Evolutionary conservation across 1,139 yeast species (phyloP), one percentile per base, ranked within the genome.

Genomic region (Yamadazyma membranifaciens): DNA sequence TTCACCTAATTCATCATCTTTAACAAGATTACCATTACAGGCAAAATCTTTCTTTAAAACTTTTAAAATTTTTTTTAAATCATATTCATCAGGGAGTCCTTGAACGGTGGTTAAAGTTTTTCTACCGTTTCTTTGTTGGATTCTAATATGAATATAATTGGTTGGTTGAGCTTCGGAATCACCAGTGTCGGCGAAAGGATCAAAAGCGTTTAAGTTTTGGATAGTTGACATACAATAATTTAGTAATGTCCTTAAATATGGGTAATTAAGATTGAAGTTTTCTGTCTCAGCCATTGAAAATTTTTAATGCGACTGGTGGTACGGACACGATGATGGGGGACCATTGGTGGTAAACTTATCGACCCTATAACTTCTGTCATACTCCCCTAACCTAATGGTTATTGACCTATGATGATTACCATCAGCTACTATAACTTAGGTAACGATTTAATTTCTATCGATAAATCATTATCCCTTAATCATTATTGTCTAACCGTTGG

Each of bases 111-210:
- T 92, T 67, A 92, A 81, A 52, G 98, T 92, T 75, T 92, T 92
- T 75, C 98, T 91, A 67, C 98, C 98, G 78, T 92, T 92, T 80
- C 98, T 94, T 76, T 92, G 98, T 74, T 92, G 98, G 66, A 94
- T 91, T 80, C 98, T 95, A 66, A 92, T 89, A 72, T 91, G 98
- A 67, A 92, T 87, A 74, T 89, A 88, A 75, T 87, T 89, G 49
- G 95, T 83, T 62, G 95, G 86, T 74, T 91, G 94, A 58, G 95
- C 87, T 69, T 91, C 97, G 74, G 94, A 95, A 81, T 92, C 98
- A 78, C 97, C 98, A 72, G 97, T 91, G 72, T 92, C 98, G 83
- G 98, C 97, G 83, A 92, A 92, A 55, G 98, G 98, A 75, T 92
- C 96, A 80, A 91, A 91, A 57, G 96, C 83, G 80, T 86, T 91